Conservation (phyloP, 768 basidiomycete species). For the Russula compacta region DNA sequence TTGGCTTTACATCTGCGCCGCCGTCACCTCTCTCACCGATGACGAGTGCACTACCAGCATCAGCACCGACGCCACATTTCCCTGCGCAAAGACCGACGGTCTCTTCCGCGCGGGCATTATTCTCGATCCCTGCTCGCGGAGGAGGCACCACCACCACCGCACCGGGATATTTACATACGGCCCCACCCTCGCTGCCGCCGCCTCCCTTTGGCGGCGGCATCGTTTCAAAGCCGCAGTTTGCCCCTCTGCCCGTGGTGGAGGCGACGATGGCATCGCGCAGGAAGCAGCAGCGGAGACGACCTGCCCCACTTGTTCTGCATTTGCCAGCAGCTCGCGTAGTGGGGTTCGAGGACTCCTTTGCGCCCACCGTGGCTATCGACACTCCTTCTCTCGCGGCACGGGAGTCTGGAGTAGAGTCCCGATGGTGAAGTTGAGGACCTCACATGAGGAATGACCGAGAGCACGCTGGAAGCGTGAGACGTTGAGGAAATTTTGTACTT, state of each 20-base stretch:
- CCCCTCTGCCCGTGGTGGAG: not conserved
- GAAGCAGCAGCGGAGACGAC: not conserved
- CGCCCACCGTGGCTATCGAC: not conserved
- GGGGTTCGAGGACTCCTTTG: conserved; percentile 13
- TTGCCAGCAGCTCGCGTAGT: not conserved
- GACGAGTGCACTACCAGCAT: not conserved
- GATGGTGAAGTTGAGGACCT: not conserved
- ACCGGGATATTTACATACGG: not conserved
- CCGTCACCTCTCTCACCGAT: not conserved
- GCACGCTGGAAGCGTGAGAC: too few relatives aligned
- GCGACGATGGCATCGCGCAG: not conserved
- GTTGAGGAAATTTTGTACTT: not conserved
- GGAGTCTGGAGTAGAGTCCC: not conserved
- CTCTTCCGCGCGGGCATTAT: not conserved
- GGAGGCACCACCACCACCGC: not conserved
- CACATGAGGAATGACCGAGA: not conserved
- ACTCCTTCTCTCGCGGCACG: not conserved
- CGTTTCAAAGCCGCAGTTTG: not conserved
- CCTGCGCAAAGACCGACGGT: not conserved
- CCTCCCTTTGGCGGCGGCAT: not conserved
- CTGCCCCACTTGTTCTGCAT: not conserved
- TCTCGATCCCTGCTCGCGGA: conserved; percentile 14
- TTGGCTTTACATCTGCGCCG: not conserved
- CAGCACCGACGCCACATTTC: not conserved
- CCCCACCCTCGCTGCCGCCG: not conserved